phyloP scores from a whole-genome alignment of 176 grass and related monocot species.

The Rhynchospora tenuis region DNA sequence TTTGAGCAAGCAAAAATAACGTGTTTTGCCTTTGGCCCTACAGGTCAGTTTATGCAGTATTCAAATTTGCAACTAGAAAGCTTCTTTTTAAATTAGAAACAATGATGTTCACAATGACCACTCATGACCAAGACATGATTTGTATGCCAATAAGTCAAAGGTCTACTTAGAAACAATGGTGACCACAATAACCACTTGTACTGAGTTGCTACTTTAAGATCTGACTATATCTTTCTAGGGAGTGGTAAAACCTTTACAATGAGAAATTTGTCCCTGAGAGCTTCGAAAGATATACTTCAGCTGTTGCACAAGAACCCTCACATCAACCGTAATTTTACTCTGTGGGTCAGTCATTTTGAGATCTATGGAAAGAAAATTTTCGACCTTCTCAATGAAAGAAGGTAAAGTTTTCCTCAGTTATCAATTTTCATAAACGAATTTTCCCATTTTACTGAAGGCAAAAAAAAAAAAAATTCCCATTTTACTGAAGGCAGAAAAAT shows the following conservation, averaged over 20 bases:
- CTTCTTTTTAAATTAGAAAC: background rate
- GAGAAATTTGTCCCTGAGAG: constrained; percentile 64
- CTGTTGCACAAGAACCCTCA: constrained; percentile 47
- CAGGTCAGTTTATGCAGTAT: constrained; percentile 40
- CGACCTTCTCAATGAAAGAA: constrained; percentile 71
- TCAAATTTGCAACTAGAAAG: background rate
- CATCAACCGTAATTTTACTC: constrained; percentile 42
- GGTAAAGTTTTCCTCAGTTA: constrained; percentile 26
- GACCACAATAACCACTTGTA: background rate
- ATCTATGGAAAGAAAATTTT: constrained; percentile 72
- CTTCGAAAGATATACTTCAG: constrained; percentile 54
- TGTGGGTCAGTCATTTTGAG: constrained; percentile 78
- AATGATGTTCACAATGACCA: too few species aligned
- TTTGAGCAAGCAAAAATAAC: constrained; percentile 61
- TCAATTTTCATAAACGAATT: background rate
- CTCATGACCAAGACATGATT: background rate
- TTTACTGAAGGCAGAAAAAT: background rate
- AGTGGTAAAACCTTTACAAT: constrained; percentile 83
- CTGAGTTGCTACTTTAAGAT: background rate
- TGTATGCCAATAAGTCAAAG: background rate
- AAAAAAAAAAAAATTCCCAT: background rate
- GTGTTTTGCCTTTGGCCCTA: constrained; percentile 74
- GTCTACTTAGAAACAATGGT: background rate
- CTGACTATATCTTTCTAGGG: constrained; percentile 40
- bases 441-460: background rate